Evolutionary conservation across 202 grass and related monocot genomes (phyloP), one percentile per base, ranked within the genome.

Genomic region (Carex sylvatica): DNA sequence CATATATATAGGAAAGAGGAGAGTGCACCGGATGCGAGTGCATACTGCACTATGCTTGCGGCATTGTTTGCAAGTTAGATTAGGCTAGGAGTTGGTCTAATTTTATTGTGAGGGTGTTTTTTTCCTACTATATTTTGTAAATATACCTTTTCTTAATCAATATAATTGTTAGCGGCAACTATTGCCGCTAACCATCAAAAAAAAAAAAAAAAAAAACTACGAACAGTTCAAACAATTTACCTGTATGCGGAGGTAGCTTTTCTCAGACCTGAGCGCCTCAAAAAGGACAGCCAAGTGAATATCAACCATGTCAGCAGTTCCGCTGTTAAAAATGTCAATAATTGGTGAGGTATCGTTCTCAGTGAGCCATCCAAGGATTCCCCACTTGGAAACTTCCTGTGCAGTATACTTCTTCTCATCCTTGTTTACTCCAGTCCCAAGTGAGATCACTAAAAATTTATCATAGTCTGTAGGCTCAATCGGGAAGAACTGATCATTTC

Each of bases 231-330:
- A 36, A 36, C 19, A 8, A 19, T 65, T 28, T 46, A 86, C 92
- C 92, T 96, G 88, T 38, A 96, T 88, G 14, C 91, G 93, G 1
- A 93, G 80, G 80, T 96, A 96, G 74, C 87, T 89, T 0, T 83
- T 15, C 64, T 80, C 30, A 5, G 61, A 93, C 2, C 14, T 85
- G 13, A 93, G 87, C 9, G 93, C 88, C 22, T 75, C 15, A 59
- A 95, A 95, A 85, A 95, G 89, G 14, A 91, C 90, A 3, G 84
- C 80, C 70, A 95, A 83, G 80, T 95, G 83, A 85, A 92, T 92
- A 85, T 95, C 93, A 4, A 95, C 90, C 88, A 95, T 92, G 64
- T 95, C 85, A 4, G 86, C 88, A 35, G 88, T 88, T 66, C 90
- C 90, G 4, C 79, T 13, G 61, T 74, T 96, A 65, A 89, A 91